Percentiles rank a stretch among this genome's conserved stretches.
Conservation (phyloP, 106 monocot genomes). For the Alisma plantagoaquatica region DNA sequence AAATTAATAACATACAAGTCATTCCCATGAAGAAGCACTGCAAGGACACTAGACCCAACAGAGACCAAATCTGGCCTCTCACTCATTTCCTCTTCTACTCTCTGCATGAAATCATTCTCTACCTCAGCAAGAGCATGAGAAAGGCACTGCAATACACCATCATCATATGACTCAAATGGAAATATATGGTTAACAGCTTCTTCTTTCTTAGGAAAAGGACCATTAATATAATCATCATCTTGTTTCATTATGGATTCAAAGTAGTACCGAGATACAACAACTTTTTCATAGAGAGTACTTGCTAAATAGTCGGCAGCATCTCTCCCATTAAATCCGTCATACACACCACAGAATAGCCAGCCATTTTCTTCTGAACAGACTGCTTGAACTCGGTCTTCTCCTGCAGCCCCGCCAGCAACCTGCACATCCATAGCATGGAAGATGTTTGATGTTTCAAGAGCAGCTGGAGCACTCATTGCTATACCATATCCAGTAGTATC, state of each 20-base stretch:
- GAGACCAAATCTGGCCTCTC: conserved; percentile 15
- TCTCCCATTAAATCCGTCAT: conserved; percentile 19
- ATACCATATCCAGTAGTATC: not conserved
- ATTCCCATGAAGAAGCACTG: conserved; percentile 12
- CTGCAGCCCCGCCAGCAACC: conserved; percentile 19
- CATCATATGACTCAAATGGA: not conserved
- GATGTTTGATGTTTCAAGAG: conserved; percentile 4
- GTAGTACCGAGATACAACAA: not conserved
- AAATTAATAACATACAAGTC: conserved; percentile 5
- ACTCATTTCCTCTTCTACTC: conserved; percentile 18
- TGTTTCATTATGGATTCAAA: conserved; percentile 1
- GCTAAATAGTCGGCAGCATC: conserved; percentile 21
- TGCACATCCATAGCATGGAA: conserved; percentile 13
- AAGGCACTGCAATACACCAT: conserved; percentile 4
- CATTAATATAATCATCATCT: not conserved
- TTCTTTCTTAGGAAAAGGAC: not conserved
- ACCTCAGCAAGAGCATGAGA: conserved; percentile 10
- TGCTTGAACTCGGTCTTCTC: conserved; percentile 19
- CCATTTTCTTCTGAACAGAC: conserved; percentile 24
- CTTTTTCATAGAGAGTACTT: conserved; percentile 18
- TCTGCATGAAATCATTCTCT: conserved; percentile 14
- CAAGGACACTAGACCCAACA: conserved; percentile 19
- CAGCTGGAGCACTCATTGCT: conserved; percentile 10
- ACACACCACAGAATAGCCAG: conserved; percentile 17
- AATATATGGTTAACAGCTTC: not conserved